phyloP scores from a whole-genome alignment of 768 basidiomycete genomes.

The Lactarius deliciosus region DNA sequence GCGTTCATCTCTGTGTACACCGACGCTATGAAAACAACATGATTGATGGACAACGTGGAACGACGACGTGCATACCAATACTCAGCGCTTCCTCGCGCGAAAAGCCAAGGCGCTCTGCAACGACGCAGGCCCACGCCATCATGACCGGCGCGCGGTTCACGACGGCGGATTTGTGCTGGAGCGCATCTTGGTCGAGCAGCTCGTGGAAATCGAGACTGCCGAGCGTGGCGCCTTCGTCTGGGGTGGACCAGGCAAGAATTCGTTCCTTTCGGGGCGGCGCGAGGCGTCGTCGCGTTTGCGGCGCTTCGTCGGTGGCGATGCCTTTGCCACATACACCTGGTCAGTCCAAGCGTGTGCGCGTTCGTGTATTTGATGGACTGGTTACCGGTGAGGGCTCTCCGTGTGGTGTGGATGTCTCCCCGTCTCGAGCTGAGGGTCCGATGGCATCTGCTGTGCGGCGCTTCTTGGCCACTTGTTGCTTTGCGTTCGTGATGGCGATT shows the following conservation, averaged over 20 bases:
- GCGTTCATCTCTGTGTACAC: slow-evolving; percentile 95
- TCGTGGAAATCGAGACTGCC: slow-evolving; percentile 72
- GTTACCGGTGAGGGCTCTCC: slow-evolving; percentile 23
- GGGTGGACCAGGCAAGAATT: slow-evolving; percentile 54
- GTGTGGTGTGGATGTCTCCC: neutral
- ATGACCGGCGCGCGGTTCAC: slow-evolving; percentile 93
- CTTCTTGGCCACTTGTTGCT: slow-evolving; percentile 28
- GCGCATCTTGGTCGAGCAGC: slow-evolving; percentile 65
- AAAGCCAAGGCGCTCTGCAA: slow-evolving; percentile 86
- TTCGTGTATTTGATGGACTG: neutral
- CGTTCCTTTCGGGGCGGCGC: slow-evolving; percentile 47
- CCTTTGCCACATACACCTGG: neutral
- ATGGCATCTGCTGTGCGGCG: slow-evolving; percentile 17
- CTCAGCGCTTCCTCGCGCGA: slow-evolving; percentile 86
- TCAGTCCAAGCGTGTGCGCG: neutral
- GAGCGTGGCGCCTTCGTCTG: slow-evolving; percentile 50
- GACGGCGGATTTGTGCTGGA: slow-evolving; percentile 60
- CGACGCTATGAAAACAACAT: slow-evolving; percentile 54
- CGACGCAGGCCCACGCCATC: slow-evolving; percentile 89
- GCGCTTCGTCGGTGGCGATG: slow-evolving; percentile 51
- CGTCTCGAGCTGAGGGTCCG: neutral
- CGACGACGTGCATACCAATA: slow-evolving; percentile 56
- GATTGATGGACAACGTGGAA: neutral
- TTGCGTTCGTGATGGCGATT: slow-evolving; percentile 21
- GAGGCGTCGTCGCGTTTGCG: slow-evolving; percentile 49